Conservation (phyloP, 768 basidiomycete genomes). For the Suillus bovinus region DNA sequence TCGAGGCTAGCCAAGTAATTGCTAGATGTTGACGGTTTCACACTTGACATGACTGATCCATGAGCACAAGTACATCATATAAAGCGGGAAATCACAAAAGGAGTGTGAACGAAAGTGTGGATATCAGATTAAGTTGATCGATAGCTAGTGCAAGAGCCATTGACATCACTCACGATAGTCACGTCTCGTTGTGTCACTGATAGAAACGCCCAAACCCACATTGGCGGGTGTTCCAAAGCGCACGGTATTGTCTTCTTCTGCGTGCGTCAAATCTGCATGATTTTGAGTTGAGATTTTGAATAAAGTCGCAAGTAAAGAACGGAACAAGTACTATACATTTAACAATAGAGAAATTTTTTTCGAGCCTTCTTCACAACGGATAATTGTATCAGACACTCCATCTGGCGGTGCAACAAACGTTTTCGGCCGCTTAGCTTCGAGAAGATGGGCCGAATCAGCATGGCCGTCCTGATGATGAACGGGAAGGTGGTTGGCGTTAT, state of each 20-base stretch:
- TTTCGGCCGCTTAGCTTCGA: constrained; percentile 29
- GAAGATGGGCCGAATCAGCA: constrained; percentile 37
- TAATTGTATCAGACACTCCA: constrained; percentile 25
- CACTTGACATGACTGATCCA: too few relatives aligned
- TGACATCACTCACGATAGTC: background rate
- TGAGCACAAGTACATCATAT: background rate
- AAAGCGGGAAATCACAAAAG: background rate
- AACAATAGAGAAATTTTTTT: background rate
- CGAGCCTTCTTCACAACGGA: constrained; percentile 16
- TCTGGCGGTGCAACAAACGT: constrained; percentile 31
- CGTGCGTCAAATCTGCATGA: background rate
- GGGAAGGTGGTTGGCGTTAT: background rate
- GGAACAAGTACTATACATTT: background rate
- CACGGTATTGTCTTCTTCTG: background rate
- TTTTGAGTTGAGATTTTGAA: background rate
- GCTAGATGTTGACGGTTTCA: background rate
- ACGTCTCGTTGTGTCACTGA: background rate
- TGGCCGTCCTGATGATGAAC: constrained; percentile 34
- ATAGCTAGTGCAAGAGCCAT: background rate
- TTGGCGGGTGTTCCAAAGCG: too few relatives aligned
- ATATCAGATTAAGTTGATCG: background rate
- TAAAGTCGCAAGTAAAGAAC: background rate
- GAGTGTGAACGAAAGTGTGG: background rate
- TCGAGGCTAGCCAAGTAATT: background rate
- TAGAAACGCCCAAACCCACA: background rate